Base-by-base conservation (phyloP, 1,139 yeast genomes). In the Hyphopichia pseudoburtonii region DNA sequence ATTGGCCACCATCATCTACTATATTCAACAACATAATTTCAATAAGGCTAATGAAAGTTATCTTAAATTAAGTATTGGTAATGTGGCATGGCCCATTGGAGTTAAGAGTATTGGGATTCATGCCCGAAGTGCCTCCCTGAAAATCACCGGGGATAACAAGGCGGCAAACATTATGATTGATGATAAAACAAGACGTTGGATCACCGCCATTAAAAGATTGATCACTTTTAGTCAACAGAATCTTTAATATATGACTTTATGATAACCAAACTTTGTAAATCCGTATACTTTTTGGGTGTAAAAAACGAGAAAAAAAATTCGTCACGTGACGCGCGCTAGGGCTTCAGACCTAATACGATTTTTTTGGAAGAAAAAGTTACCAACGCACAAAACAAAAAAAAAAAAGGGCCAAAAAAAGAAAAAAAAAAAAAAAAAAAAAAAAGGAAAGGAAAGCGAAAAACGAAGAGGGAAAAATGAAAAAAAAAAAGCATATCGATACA, bases 51-150 rank as follows among this genome's bases (percentile, higher is more conserved):
- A 78, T 43, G 87, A 85, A 49, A 70, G 82, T 27, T 88, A 88
- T 54, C 67, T 86, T 71, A 77, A 83, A 46, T 64, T 88, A 45
- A 83, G 94, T 52, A 82, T 88, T 24, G 96, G 96, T 1, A 86
- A 86, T 47, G 88, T 86, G 2, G 92, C 95, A 2, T 88, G 96
- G 95, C 96, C 96, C 2, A 85, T 88, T 44, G 96, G 96, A 26
- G 86, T 88, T 9, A 69, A 80, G 10, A 78, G 79, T 38, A 86
- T 87, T 11, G 90, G 94, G 32, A 86, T 88, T 41, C 96, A 88
- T 56, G 84, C 80, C 28, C 65, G 94, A 42, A 76, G 81, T 45
- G 79, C 85, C 15, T 56, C 58, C 17, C 60, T 54, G 56, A 67
- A 62, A 40, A 68, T 68, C 29, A 56, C 69, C 2, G 70, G 73